These are phyloP conservation scores for Telfairia occidentalis DNA, from an alignment of 331 rosid species.

Conservation along the genomic window DNA sequence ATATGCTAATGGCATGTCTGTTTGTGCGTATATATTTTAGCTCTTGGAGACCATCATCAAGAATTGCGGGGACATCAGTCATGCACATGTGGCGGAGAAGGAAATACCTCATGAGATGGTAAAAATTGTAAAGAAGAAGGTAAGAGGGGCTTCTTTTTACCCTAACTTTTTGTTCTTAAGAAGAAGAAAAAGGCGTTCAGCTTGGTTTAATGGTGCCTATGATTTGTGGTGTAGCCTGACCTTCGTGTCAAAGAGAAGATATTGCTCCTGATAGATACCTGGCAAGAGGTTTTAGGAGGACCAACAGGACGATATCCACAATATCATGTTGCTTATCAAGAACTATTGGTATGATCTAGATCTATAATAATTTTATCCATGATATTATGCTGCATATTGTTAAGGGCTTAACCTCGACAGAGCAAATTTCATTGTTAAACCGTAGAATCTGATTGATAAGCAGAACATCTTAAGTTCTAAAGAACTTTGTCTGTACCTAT, in stretches of 20 bases:
- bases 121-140: conserved; percentile 76
- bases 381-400: background rate
- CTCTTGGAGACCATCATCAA: conserved; percentile 77
- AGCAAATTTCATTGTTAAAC: background rate
- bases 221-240: conserved; percentile 57
- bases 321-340: conserved; percentile 82
- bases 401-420: background rate
- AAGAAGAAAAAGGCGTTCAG: background rate
- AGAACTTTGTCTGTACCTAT: background rate
- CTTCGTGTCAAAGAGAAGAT: conserved; percentile 77
- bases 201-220: conserved; percentile 20
- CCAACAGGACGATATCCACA: conserved; percentile 87
- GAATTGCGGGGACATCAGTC: conserved; percentile 88
- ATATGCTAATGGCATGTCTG: background rate
- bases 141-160: conserved; percentile 17
- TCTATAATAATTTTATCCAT: background rate
- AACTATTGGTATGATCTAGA: conserved; percentile 63
- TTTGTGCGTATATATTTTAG: conserved; percentile 29
- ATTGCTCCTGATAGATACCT: conserved; percentile 64
- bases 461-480: background rate
- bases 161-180: conserved; percentile 10
- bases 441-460: background rate
- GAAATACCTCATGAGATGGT: conserved; percentile 88
- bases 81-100: conserved; percentile 91
- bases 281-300: conserved; percentile 98